A percentile compares a stretch with the other conserved stretches of the same genome.
These are phyloP conservation scores for Trebouxiophyceae sp. DNA, from an alignment of 163 green algal genomes.

Conservation along the genomic window DNA sequence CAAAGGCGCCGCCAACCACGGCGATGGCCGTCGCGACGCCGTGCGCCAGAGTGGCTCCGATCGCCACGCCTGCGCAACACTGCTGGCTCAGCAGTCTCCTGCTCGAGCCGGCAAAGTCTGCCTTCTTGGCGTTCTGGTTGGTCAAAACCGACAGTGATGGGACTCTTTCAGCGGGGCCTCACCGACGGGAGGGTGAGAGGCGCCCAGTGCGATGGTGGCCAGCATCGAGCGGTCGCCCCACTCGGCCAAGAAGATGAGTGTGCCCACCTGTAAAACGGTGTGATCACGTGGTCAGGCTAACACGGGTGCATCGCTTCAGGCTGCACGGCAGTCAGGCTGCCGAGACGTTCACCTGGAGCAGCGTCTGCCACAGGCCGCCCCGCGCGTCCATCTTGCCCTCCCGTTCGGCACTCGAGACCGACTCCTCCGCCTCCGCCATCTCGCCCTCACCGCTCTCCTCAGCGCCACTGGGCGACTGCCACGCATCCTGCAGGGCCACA, in stretches of 20 bases:
- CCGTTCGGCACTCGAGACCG: slow-evolving; percentile 2
- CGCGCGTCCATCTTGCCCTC: slow-evolving; percentile 24
- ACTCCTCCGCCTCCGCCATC: slow-evolving; percentile 32
- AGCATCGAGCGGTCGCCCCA: slow-evolving; percentile 92
- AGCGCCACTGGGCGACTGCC: slow-evolving; percentile 7
- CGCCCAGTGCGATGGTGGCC: slow-evolving; percentile 90
- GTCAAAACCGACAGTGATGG: background rate
- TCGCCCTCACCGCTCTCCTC: slow-evolving; percentile 21
- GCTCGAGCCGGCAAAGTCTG: too few species aligned
- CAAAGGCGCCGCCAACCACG: slow-evolving; percentile 78
- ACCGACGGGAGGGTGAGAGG: slow-evolving; percentile 69
- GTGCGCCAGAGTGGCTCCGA: slow-evolving; percentile 83
- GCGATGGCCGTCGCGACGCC: slow-evolving; percentile 83
- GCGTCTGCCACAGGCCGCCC: slow-evolving; percentile 1
- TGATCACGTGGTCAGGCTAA: too few species aligned
- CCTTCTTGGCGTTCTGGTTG: too few species aligned
- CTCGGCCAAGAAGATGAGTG: slow-evolving; percentile 86
- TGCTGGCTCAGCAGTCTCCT: background rate
- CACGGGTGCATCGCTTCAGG: too few species aligned
- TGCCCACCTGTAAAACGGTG: slow-evolving; percentile 66
- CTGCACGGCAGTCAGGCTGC: too few species aligned
- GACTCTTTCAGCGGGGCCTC: background rate
- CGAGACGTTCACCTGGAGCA: slow-evolving; percentile 12
- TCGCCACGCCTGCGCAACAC: slow-evolving; percentile 59
- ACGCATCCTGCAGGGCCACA: slow-evolving; percentile 11